A percentile compares a stretch with the other conserved stretches of the same genome.
Evolutionary conservation across 129 eudicot genomes (phyloP).

Genomic region (Apium graveolens): DNA sequence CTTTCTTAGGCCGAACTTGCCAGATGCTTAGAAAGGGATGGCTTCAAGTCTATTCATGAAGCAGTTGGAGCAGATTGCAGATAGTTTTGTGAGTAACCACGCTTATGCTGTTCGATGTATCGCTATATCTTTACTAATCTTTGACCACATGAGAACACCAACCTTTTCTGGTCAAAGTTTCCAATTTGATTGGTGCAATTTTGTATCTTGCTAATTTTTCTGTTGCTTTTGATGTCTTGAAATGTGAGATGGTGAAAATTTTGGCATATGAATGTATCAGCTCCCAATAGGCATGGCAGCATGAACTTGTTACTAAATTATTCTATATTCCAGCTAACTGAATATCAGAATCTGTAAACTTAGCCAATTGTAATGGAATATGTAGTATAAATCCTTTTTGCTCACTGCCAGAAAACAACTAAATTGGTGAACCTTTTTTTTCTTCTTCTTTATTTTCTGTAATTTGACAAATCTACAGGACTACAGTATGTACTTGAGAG

Average conservation of each 20-base stretch:
- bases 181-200: slow-evolving; percentile 1
- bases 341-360: neutral
- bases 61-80: slow-evolving; percentile 91
- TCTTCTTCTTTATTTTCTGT: neutral
- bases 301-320: neutral
- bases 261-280: neutral
- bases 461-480: neutral
- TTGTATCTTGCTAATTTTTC: neutral
- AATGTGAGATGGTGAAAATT: neutral
- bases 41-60: slow-evolving; percentile 68
- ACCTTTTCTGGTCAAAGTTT: neutral
- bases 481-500: neutral
- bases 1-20: slow-evolving; percentile 76
- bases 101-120: neutral
- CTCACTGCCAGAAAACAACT: neutral
- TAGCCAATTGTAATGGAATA: neutral
- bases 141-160: neutral
- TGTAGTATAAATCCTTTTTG: neutral
- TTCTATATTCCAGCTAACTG: neutral
- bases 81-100: slow-evolving; percentile 18
- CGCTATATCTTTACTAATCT: neutral
- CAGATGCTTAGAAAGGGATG: slow-evolving; percentile 78
- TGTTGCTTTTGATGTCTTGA: neutral
- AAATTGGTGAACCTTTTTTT: neutral
- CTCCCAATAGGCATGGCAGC: neutral